Base-by-base conservation (phyloP, 2,329 filamentous ascomycete species). In the Fusarium coffeatum region DNA sequence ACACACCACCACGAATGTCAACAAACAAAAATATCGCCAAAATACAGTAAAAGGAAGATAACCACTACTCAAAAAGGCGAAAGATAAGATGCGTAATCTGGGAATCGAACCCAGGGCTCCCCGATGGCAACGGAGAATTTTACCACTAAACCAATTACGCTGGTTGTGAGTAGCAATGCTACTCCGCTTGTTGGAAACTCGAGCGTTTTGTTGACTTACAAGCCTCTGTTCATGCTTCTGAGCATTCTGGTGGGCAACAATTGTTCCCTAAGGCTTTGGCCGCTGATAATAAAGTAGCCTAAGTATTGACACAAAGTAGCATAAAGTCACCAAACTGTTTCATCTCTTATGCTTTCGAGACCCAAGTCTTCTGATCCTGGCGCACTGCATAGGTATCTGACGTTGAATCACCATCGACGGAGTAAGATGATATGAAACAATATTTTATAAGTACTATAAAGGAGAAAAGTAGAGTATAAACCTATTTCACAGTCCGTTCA, bases 401-500 rank as follows among this genome's bases (percentile, higher is more conserved):
- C 15, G 15, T 13, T 34, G 7, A n/a, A 50, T 37, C 30, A 50
- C 5, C 5, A 6, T 25, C 6, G 22, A n/a, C 8, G 6, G 20
- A 0, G 16, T 10, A 25, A 18, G 11, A 18, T 2, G 16, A 8
- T 16, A 5, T 37, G 30, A 10, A 18, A 9, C 11, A 37, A 2
- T n/a, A 51, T 40, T 20, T 13, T n/a, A 27, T 11, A 13, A 25
- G 12, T 22, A 20, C 22, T 37, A 20, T 25, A 8, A 37, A 12
- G 27, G 5, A 18, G 20, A 32, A 25, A 8, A n/a, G 8, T n/a
- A 43, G 6, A 18, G 11, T 8, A 8, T 13, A 15, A 7, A 2
- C 9, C 41, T 22, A 12, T 8, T 30, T 65, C 46, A 79, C 30
- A 83, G 41, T 5, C 76, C 79, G 40, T 84, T 84, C 9, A 84